Evolutionary conservation across 1,139 yeast species (phyloP), one percentile per base, ranked within the genome.

Genomic region (Pichia cactophila): DNA sequence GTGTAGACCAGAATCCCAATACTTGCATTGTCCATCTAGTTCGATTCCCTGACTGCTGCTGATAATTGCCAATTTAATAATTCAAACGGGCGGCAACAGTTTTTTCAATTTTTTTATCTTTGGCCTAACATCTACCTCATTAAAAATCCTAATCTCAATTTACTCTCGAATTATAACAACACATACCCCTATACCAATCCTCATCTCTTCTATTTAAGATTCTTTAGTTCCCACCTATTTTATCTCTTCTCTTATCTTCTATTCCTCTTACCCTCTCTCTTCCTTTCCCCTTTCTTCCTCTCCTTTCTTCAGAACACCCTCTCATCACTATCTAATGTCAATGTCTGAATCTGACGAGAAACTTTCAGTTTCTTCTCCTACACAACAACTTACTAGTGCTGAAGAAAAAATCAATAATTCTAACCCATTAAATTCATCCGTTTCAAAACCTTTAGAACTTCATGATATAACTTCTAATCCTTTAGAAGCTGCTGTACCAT

Each of bases 401-500:
- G 38, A 35, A 35, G 38, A 35, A 35, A 35, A 35, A 35, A 35
- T 35, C 38, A 35, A 35, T 17, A 35, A 16, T 35, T 5, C 11
- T 12, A 42, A 42, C 12, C 20, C 26, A 10, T 17, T 51, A 2
- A 49, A 47, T 37, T 44, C 56, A 12, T 51, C 49, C 12, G 41
- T 54, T 16, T 54, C 55, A 3, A 60, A 59, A 43, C 54, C 58
- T 23, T 47, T 61, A 16, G 54, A 54, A n/a, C 50, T 61, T n/a
- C 51, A 49, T 26, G 59, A 55, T 43, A 48, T 62, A 8, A 51
- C 58, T 7, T 59, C 58, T 20, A 56, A 61, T 40, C 64, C 64
- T 20, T 48, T 57, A 5, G 65, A 61, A 46, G 59, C 64, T 12
- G 51, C 59, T 20, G 58, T 61, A 4, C 54, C 61, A 17, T 59